Evolutionary conservation across 2,329 filamentous ascomycete species (phyloP).

Genomic region (Pseudocercospora fuligena): DNA sequence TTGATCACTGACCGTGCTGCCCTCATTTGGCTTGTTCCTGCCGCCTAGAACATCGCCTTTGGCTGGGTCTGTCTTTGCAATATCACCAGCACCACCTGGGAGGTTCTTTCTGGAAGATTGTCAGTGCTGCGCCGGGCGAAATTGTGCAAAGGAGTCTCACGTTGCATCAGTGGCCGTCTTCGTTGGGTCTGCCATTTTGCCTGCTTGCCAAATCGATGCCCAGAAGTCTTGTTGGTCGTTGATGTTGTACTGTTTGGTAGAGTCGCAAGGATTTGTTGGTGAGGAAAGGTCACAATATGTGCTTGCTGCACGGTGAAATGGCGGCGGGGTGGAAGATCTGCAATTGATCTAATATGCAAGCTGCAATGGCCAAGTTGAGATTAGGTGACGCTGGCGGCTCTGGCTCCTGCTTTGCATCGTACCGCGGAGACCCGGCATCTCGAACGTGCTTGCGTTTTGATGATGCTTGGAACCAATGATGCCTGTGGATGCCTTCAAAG

Average conservation of each 20-base stretch:
- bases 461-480: neutral
- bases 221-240: neutral
- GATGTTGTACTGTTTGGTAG: neutral
- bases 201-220: slow-evolving; percentile 2
- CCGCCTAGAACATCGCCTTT: slow-evolving; percentile 9
- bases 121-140: neutral
- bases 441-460: neutral
- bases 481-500: neutral
- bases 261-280: neutral
- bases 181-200: slow-evolving; percentile 12
- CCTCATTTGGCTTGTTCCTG: slow-evolving; percentile 7
- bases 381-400: neutral
- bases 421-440: neutral
- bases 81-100: slow-evolving; percentile 1
- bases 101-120: neutral
- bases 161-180: slow-evolving; percentile 17
- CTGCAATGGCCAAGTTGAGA: neutral
- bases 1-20: slow-evolving; percentile 8
- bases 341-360: neutral
- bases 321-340: neutral
- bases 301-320: neutral
- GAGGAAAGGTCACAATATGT: neutral
- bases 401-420: neutral
- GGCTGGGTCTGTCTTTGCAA: slow-evolving; percentile 15
- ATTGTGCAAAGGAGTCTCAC: neutral